A percentile compares a stretch with the other conserved stretches of the same genome.
These are phyloP conservation scores for Aspergillus neoniger DNA, from an alignment of 2,329 filamentous ascomycete species.

Conservation along the genomic window DNA sequence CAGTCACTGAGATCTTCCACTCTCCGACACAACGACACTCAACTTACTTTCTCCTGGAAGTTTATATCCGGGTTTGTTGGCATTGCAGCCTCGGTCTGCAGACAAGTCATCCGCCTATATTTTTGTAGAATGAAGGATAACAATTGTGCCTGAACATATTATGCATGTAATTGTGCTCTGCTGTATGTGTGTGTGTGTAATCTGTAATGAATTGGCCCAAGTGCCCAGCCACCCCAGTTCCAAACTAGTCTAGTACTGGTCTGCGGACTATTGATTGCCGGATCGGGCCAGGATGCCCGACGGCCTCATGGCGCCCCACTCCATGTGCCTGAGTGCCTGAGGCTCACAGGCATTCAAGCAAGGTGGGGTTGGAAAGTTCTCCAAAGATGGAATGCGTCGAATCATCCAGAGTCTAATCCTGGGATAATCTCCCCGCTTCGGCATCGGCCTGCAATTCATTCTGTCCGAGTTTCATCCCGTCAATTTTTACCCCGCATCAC, in stretches of 20 bases:
- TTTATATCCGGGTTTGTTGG: not conserved
- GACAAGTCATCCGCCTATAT: not conserved
- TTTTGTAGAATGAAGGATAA: no score
- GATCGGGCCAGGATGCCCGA: constrained; percentile 2
- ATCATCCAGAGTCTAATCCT: not conserved
- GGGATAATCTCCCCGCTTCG: not conserved
- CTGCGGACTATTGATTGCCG: constrained; percentile 3
- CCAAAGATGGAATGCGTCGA: constrained; percentile 5
- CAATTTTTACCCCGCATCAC: not conserved
- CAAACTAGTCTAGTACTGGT: no score
- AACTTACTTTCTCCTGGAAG: not conserved
- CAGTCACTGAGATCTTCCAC: not conserved
- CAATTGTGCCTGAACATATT: no score
- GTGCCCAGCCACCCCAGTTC: not conserved
- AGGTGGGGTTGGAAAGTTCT: constrained; percentile 25
- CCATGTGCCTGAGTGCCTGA: constrained; percentile 21
- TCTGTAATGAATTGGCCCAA: not conserved
- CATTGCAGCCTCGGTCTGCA: not conserved
- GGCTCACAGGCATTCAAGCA: constrained; percentile 5
- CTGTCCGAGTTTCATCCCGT: not conserved
- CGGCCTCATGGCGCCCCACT: constrained; percentile 21
- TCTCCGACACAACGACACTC: no score
- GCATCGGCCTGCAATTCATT: not conserved
- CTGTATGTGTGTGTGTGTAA: no score
- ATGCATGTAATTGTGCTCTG: no score